These are phyloP conservation scores for Biscogniauxia marginata DNA, from an alignment of 2,329 filamentous ascomycete genomes.

Conservation along the genomic window DNA sequence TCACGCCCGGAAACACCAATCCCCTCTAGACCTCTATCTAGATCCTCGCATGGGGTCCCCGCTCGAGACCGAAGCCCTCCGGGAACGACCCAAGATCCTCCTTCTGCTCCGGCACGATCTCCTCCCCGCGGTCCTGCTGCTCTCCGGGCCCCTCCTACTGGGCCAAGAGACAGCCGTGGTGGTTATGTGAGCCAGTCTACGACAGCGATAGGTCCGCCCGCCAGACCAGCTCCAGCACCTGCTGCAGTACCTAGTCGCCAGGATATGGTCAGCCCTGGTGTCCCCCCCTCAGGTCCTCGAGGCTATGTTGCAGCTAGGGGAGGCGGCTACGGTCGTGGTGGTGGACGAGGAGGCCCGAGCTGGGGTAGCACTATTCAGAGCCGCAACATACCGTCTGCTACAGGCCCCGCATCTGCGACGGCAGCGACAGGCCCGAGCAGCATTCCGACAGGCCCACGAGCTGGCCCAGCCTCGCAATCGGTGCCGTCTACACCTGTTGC, in stretches of 20 bases:
- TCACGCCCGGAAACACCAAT: slow-evolving; percentile 46
- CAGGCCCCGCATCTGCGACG: slow-evolving; percentile 38
- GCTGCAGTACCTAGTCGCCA: slow-evolving; percentile 24
- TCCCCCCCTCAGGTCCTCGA: slow-evolving; percentile 54
- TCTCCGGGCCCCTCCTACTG: slow-evolving; percentile 50
- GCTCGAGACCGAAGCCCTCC: slow-evolving; percentile 29
- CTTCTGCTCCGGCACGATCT: slow-evolving; percentile 35
- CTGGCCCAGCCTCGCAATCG: slow-evolving; percentile 30
- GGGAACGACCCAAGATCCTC: slow-evolving; percentile 23
- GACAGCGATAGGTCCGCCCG: slow-evolving; percentile 31
- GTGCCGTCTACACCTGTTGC: slow-evolving; percentile 39
- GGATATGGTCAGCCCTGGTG: slow-evolving; percentile 43
- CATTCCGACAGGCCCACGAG: slow-evolving; percentile 32
- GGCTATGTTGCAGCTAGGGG: slow-evolving; percentile 51
- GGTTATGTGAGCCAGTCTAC: slow-evolving; percentile 30
- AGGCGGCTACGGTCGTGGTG: slow-evolving; percentile 43
- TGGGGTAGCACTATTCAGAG: slow-evolving; percentile 38
- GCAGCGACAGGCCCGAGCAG: slow-evolving; percentile 33
- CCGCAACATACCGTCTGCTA: slow-evolving; percentile 27
- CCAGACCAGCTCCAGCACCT: slow-evolving; percentile 28
- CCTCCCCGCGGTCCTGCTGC: slow-evolving; percentile 57
- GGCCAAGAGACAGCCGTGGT: slow-evolving; percentile 41
- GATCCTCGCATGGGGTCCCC: slow-evolving; percentile 28
- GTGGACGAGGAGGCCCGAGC: slow-evolving; percentile 43
- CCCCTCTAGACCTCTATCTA: slow-evolving; percentile 29